Conservation (phyloP, 2,329 filamentous ascomycete species). For the Monosporascus sp. region DNA sequence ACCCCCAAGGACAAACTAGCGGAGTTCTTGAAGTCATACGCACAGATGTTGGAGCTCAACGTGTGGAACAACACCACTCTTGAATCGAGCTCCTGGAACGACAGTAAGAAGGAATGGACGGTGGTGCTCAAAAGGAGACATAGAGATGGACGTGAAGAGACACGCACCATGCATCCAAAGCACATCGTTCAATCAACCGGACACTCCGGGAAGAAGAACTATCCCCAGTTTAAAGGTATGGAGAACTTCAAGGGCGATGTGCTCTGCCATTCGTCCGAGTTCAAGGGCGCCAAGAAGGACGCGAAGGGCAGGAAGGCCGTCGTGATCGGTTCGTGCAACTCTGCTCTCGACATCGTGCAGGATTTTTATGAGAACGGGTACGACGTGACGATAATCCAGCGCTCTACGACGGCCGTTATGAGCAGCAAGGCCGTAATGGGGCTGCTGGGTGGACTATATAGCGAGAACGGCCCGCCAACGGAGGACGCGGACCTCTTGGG, state of each 20-base stretch:
- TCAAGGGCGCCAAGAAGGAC: slow-evolving; percentile 36
- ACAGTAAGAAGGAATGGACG: slow-evolving; percentile 46
- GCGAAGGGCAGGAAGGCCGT: slow-evolving; percentile 43
- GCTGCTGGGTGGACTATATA: slow-evolving; percentile 45
- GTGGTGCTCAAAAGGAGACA: slow-evolving; percentile 29
- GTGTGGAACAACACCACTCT: slow-evolving; percentile 53
- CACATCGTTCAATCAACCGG: slow-evolving; percentile 65
- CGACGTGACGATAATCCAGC: slow-evolving; percentile 55
- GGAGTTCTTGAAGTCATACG: slow-evolving; percentile 60
- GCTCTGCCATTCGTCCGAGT: slow-evolving; percentile 50
- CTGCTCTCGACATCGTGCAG: slow-evolving; percentile 53
- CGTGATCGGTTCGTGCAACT: slow-evolving; percentile 54
- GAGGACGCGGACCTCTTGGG: slow-evolving; percentile 61
- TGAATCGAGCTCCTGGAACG: slow-evolving; percentile 40
- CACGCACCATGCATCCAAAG: slow-evolving; percentile 51
- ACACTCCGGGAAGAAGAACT: slow-evolving; percentile 60
- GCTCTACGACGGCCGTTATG: slow-evolving; percentile 51
- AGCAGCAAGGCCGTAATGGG: slow-evolving; percentile 44
- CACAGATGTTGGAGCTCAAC: slow-evolving; percentile 56
- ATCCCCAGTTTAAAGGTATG: slow-evolving; percentile 52
- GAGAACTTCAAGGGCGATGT: slow-evolving; percentile 45
- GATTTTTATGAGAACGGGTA: slow-evolving; percentile 54
- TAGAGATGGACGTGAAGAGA: slow-evolving; percentile 30
- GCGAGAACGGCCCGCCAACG: slow-evolving; percentile 48
- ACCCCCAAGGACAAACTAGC: slow-evolving; percentile 64